Evolutionary conservation across 345 rosid species (phyloP), one percentile per base, ranked within the genome.

Genomic region (Psidium guajava): DNA sequence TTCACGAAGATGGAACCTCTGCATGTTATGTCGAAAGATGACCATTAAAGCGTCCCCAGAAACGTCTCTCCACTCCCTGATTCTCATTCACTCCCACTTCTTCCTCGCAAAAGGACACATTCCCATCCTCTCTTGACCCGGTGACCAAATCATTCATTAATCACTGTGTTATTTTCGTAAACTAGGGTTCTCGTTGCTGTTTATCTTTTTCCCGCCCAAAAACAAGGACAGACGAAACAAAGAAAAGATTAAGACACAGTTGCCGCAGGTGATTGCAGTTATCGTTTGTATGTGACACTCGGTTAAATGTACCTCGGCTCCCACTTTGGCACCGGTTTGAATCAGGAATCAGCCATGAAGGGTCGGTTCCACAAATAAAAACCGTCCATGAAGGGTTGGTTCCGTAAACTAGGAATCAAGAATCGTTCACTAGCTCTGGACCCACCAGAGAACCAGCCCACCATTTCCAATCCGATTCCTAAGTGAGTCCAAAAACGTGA

Each of bases 11-110:
- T 54, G 83, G 57, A 52, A 77, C 83, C 56, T 54, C 50, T 85
- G 86, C 86, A 85, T 85, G 86, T 85, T 85, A 42, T 24, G 75
- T 77, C 42, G 24, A 69, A 84, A 84, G 81, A 75, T 69, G 57
- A 4, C 77, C 77, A 69, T 32, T 69, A 69, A 69, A 69, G 77
- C 47, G 36, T 32, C 77, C 44, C 77, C 47, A 32, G 44, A 69
- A 69, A 32, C 20, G 47, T 69, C 77, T 69, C 77, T 61, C 40
- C 74, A 28, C 32, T 28, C 74, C 74, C 42, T 40, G 42, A 61
- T 28, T 61, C 74, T 69, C 77, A 36, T 32, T 36, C 77, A 32
- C 77, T 18, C 44, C 44, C 36, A 11, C 18, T 16, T 69, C 77
- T 69, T 69, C 77, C 47, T 69, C 24, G 77, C 77, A 18, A 69